Evolutionary conservation across 179 eudicot genomes (phyloP), one percentile per base, ranked within the genome.

Genomic region (Silene vulgaris): DNA sequence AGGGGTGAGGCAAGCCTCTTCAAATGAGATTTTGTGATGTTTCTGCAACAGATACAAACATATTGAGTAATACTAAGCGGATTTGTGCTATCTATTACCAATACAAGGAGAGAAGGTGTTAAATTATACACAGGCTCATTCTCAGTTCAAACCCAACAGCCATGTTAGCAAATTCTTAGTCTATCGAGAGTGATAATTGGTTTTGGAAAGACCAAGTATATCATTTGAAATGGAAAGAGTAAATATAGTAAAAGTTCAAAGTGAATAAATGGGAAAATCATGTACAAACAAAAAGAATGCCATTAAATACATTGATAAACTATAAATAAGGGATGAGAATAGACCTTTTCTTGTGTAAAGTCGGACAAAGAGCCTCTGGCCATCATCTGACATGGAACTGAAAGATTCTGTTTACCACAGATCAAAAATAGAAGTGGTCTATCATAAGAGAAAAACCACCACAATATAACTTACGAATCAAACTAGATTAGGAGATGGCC

Each of bases 301-400:
- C 66, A 20, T 28, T 45, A 13, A 17, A 54, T 13, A 13, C 9
- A 7, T 11, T n/a, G 54, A 62, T 4, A 66, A 60, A 79, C 62
- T 68, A 48, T 21, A n/a, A n/a, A 74, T 21, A 63, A 21, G 37
- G 48, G 16, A 54, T 61, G 40, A 35, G 35, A 75, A 43, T 62
- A 77, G 43, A 91, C 98, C 97, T 91, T 93, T 93, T 81, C 97
- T 87, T 65, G 89, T 85, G 82, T 91, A 93, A 45, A 93, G 88
- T 74, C 98, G 97, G 70, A 89, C 81, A 78, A 93, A 91, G 71
- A 93, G 96, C 82, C 96, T 85, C 82, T 88, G 93, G 79, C 91
- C 83, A 82, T 93, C 98, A 90, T 91, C 90, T 75, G 97, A 86
- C 83, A 91, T 87, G 8, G 88, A 83, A 64, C 52, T 8, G 80